Percentiles rank a stretch among this genome's conserved stretches.
Conservation (phyloP, 306 rosid genomes). For the Adenanthera pavonina region DNA sequence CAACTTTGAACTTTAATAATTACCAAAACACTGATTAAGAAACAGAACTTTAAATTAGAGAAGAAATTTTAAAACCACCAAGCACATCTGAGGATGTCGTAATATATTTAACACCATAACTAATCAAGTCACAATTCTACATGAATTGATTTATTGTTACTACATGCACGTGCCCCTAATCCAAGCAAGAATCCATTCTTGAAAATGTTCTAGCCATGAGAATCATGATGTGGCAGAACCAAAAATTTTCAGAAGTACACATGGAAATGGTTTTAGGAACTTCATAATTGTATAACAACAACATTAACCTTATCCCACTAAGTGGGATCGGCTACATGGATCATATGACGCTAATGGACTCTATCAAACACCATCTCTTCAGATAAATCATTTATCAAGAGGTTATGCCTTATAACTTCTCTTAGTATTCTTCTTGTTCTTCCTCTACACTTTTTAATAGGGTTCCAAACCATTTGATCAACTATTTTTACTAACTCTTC, state of each 20-base stretch:
- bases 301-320: no score
- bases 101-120: background rate
- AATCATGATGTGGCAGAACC: background rate
- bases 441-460: no score
- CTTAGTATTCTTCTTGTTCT: no score
- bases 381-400: no score
- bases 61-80: background rate
- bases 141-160: conserved; percentile 20
- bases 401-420: no score
- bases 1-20: background rate
- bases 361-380: no score
- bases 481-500: no score
- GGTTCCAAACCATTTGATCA: no score
- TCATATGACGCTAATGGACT: no score
- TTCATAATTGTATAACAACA: no score
- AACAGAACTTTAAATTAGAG: background rate
- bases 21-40: background rate
- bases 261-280: background rate
- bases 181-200: background rate
- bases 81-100: background rate
- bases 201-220: background rate
- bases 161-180: background rate
- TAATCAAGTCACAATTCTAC: background rate
- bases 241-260: background rate
- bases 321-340: no score